Evolutionary conservation across 2,329 filamentous ascomycete genomes (phyloP).

Genomic region (Alternaria infectoria): DNA sequence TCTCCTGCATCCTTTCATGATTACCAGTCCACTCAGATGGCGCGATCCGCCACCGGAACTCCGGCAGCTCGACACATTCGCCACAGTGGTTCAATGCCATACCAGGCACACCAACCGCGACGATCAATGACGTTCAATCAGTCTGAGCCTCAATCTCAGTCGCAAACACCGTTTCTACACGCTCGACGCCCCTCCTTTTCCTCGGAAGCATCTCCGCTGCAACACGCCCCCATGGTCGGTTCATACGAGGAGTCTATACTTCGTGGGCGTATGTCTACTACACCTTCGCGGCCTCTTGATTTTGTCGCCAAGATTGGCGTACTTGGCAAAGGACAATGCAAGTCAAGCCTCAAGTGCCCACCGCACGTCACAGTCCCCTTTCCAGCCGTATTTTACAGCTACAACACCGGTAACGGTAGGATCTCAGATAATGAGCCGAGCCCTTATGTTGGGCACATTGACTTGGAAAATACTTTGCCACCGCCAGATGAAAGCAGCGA

Average conservation of each 20-base stretch:
- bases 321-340: conserved; percentile 86
- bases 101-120: conserved; percentile 79
- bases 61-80: conserved; percentile 51
- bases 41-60: conserved; percentile 37
- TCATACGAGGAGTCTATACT: conserved; percentile 98
- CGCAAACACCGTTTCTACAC: conserved; percentile 56
- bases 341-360: conserved; percentile 81
- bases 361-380: conserved; percentile 90
- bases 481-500: conserved; percentile 54
- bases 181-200: conserved; percentile 72
- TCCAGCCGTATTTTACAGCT: conserved; percentile 95
- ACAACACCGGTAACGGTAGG: conserved; percentile 71
- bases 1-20: conserved; percentile 66
- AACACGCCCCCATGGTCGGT: conserved; percentile 94
- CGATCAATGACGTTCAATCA: conserved; percentile 70
- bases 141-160: conserved; percentile 47
- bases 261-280: conserved; percentile 94
- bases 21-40: conserved; percentile 52
- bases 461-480: conserved; percentile 80
- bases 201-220: conserved; percentile 76
- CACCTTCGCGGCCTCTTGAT: conserved; percentile 87
- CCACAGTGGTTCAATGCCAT: conserved; percentile 68
- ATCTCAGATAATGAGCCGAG: conserved; percentile 85
- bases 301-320: conserved; percentile 97
- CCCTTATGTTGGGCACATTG: conserved; percentile 92